Evolutionary conservation across 441 rosid genomes (phyloP), one percentile per base, ranked within the genome.

Genomic region (Metrosideros polymorpha): DNA sequence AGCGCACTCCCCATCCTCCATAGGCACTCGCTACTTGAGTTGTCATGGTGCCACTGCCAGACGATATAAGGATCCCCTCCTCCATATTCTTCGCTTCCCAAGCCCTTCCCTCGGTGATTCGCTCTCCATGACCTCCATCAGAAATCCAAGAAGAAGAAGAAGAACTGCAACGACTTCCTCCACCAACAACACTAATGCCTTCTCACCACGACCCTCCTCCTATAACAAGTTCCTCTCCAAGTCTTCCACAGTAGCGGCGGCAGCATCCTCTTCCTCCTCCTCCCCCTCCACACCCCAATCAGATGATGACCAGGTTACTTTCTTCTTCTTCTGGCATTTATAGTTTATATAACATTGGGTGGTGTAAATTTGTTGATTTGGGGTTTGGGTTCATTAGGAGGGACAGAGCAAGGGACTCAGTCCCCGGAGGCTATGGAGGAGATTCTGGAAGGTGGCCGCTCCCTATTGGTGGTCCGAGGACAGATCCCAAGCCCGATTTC

Each of bases 401-500:
- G 86, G 57, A 32, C 84, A 84, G 86, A 88, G 91, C 89, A 88
- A 91, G 86, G 91, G 87, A 63, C 87, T 95, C 45, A 90, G 90
- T 86, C 85, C 89, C 30, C 89, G 85, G 79, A 89, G 91, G 61
- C 93, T 96, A 45, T 89, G 90, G 82, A 89, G 91, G 87, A 92
- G 97, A 90, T 92, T 97, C 91, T 92, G 92, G 96, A 97, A 96
- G 94, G 98, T 97, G 71, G 98, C 98, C 2, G 95, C 98, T 61
- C 98, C 99, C 30, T 97, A 91, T 88, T 97, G 98, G 98, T 94
- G 87, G 89, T 95, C 98, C 6, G 98, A 96, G 35, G 99, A 97
- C 89, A 92, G 92, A 87, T 89, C 83, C 66, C 95, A 93, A 86
- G 98, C 96, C 43, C 92, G 98, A 91, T 87, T 94, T 86, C 99